Conservation (phyloP, 23 red algal genomes). For the Chondrus crispus region DNA sequence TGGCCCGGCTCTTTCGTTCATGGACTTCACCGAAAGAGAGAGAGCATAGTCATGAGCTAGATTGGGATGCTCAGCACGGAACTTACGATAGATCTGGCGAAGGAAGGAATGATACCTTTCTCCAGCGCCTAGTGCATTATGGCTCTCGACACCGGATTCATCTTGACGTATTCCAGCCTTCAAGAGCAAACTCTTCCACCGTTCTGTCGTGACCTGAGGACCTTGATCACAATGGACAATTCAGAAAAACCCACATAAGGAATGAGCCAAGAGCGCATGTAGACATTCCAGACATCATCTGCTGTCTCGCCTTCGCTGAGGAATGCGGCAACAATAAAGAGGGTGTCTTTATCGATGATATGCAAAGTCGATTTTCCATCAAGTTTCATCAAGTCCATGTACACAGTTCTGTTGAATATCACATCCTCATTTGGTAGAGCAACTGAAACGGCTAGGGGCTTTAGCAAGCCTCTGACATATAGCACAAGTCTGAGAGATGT, state of each 20-base stretch:
- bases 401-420: not conserved
- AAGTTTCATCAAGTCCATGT: not conserved
- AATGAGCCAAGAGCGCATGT: not conserved
- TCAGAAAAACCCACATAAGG: not conserved
- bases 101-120: not conserved
- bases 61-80: not conserved
- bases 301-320: not conserved
- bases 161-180: not conserved
- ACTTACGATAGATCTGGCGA: not conserved
- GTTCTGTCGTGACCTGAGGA: not conserved
- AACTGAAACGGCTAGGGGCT: not conserved
- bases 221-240: not conserved
- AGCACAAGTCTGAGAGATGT: not conserved
- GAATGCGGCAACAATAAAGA: not conserved
- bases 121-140: not conserved
- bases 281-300: not conserved
- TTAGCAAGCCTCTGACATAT: not conserved
- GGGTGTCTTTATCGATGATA: not conserved
- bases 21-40: not conserved
- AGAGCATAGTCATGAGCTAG: not conserved
- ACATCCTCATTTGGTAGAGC: not conserved
- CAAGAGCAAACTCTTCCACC: not conserved
- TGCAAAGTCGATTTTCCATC: not conserved
- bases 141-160: not conserved
- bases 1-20: not conserved